Evolutionary conservation across 805 yeast species (phyloP), one percentile per base, ranked within the genome.

Genomic region (Candida ipomoeae): DNA sequence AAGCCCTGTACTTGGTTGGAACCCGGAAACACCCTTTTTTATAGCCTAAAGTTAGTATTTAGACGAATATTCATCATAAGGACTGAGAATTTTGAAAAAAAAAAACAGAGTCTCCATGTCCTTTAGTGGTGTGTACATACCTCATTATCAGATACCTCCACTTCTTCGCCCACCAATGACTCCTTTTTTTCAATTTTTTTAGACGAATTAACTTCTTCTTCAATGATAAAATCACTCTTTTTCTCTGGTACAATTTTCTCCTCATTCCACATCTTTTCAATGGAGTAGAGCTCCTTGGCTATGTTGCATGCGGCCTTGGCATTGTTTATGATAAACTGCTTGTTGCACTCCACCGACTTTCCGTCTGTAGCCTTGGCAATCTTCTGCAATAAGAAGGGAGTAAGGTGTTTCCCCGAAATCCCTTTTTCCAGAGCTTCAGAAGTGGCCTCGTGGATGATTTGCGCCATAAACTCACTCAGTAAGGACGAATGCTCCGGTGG

Each of bases 251-350:
- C 29, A 26, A 26, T 26, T 26, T 8, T 8, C 11, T 26, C 29
- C 29, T 26, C 11, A 8, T 26, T 26, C 29, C 29, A 26, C 29
- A 5, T 3, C 11, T 26, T 26, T 26, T 26, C 29, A 26, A 26
- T 26, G 29, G 29, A 17, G 20, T 17, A n/a, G 20, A 86, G 66
- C 42, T 78, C 80, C 18, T 62, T 68, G 3, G 96, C 91, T 21
- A 89, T 85, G 49, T 76, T 64, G 2, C 92, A 71, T 0, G 88
- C 96, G 36, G 82, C 68, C 37, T 62, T 69, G 1, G 92, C 94
- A 62, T 89, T 89, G 60, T 88, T 85, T 57, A 82, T 71, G 3
- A 89, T 96, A 63, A 90, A 86, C 48, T 80, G 81, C 48, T 85
- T 73, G 66, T 89, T 89, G 39, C 88, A 81, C 48, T 74, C 73